Percentiles rank a stretch among this genome's conserved stretches.
These are phyloP conservation scores for Pestalotiopsis sp. DNA, from an alignment of 2,329 filamentous ascomycete species.

Conservation along the genomic window DNA sequence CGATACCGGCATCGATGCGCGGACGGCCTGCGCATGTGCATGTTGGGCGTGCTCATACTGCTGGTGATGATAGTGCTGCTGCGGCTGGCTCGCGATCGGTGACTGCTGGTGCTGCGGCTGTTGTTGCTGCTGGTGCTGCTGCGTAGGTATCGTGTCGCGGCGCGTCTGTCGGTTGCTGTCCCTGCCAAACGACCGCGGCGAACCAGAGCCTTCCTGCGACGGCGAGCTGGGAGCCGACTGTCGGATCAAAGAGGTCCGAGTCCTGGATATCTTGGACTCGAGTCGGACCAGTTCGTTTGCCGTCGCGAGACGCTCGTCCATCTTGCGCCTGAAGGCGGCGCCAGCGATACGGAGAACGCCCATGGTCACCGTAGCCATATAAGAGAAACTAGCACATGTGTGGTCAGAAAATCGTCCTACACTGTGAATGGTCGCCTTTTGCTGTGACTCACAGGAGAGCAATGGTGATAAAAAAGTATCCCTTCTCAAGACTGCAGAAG, in stretches of 20 bases:
- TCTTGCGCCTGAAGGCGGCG: conserved; percentile 27
- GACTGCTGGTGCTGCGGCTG: not conserved
- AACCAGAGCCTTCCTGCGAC: not conserved
- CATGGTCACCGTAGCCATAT: conserved; percentile 30
- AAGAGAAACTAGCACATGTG: conserved; percentile 26
- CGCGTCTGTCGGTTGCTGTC: not conserved
- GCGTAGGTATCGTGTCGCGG: not conserved
- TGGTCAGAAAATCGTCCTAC: not conserved
- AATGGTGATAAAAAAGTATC: conserved; percentile 34
- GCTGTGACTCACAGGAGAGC: conserved; percentile 29
- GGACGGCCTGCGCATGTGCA: not conserved
- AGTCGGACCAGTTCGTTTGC: conserved; percentile 25
- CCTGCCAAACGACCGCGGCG: conserved; percentile 5
- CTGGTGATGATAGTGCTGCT: not conserved
- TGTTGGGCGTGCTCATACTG: not conserved
- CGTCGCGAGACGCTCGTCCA: conserved; percentile 26
- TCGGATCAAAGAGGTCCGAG: conserved; percentile 17
- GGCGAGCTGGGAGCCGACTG: conserved; percentile 8
- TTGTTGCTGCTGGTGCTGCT: not conserved
- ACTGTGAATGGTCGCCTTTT: not conserved
- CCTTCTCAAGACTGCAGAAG: conserved; percentile 33
- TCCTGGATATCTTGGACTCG: conserved; percentile 25
- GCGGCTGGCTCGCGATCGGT: conserved; percentile 9
- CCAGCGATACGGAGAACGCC: conserved; percentile 33
- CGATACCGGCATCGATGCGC: conserved; percentile 21